Evolutionary conservation across 768 basidiomycete genomes (phyloP), one percentile per base, ranked within the genome.

Genomic region (Roridomyces roridus): DNA sequence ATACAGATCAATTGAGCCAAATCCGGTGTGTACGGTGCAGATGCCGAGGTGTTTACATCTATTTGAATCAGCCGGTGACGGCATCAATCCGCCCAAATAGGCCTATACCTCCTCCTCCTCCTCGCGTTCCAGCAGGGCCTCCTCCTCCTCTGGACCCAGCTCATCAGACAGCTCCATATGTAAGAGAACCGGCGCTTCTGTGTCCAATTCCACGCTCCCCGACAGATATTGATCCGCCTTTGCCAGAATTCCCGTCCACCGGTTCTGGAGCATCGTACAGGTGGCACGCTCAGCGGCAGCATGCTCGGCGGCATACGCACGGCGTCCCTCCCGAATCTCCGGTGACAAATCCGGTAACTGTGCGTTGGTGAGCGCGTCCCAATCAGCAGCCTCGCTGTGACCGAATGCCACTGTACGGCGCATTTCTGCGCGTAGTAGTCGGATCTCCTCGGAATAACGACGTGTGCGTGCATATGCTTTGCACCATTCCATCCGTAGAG

Each of bases 391-490:
- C 5, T 29, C 46, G 5, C 18, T 21, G 4, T 24, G 17, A 4
- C 46, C 46, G n/a, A 47, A 47, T 14, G 20, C 46, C 5, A 47
- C 12, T 2, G 34, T 47, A 8, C 57, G 51, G 17, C 53, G 44
- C 65, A 64, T 66, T 37, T 66, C 65, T 34, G 62, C 65, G 12
- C 28, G 37, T 9, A 66, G 29, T 5, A 66, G 34, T 10, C 34
- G 28, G 3, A 58, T 42, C 28, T 66, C 65, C 34, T 66, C 60
- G 2, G 34, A 20, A 62, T 62, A 66, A 14, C 45, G 55, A 2
- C 36, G 21, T 5, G 39, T 21, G 11, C 61, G 34, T 1, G 65
- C 24, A 14, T 36, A 55, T 15, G 34, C 51, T 12, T 53, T 53
- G 31, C 43, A 53, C 42, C 42, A 53, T 18, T 53, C 51, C 0